Base-by-base conservation (phyloP, 495 filamentous ascomycete species). In the Alectoria sarmentosa region DNA sequence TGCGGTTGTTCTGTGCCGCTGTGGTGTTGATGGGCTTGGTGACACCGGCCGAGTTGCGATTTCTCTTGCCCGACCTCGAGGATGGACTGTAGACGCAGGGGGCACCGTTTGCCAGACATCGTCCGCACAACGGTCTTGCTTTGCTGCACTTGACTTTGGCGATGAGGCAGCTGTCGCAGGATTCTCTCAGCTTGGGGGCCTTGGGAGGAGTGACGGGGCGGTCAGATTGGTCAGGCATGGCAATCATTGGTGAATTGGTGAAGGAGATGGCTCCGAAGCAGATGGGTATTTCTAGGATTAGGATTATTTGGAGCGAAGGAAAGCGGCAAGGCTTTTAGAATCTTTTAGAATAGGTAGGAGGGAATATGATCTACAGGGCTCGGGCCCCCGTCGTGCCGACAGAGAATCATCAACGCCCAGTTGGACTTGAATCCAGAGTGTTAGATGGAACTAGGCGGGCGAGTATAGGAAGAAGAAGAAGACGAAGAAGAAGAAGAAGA, bases 61-160 rank as follows among this genome's bases (percentile, higher is more conserved):
- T 70, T 69, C 67, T 64, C 71, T 63, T 64, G 62, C 41, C 78
- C 71, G 78, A 74, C 58, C 79, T 70, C 64, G 76, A 76, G 1
- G 80, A 82, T 26, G 80, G 80, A 17, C 80, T 82, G 63, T 83
- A 83, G 2, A 71, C 73, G 57, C 80, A 83, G 21, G 76, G 70
- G 36, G 76, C 74, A 8, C 80, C 80, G 56, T 73, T 78, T 15
- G 74, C 66, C 19, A 82, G 71, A 63, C 80, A 83, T 26, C 80
- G 76, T 30, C 74, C 72, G 67, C 80, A 83, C 58, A 81, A 70
- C 6, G 80, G 80, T 48, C 77, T 73, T 1, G 71, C 72, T 64
- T 82, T 83, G 65, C 77, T 78, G 70, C 80, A 83, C 65, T 81
- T 82, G 72, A 83, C 79, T 67, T 83, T 83, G 46, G 80, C 80